Conservation (phyloP, 2,329 filamentous ascomycete genomes). For the Pestalotiopsis sp. region DNA sequence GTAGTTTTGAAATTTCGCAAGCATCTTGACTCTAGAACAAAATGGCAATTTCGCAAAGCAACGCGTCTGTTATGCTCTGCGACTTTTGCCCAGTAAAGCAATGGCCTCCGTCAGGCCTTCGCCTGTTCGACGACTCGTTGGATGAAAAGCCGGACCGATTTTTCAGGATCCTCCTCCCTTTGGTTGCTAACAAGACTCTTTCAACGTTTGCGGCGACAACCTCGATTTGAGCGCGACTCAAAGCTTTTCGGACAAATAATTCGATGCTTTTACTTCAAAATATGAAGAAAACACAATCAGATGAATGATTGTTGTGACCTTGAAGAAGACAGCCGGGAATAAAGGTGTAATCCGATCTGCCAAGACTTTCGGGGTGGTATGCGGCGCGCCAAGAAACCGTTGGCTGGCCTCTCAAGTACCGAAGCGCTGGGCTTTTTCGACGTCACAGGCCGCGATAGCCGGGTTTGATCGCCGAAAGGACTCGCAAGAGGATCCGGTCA, state of each 20-base stretch:
- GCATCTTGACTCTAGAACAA: background rate
- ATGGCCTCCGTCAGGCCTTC: background rate
- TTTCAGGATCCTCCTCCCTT: background rate
- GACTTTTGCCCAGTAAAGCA: background rate
- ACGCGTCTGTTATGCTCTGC: background rate
- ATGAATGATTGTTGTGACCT: background rate
- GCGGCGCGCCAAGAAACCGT: constrained; percentile 9
- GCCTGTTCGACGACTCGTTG: background rate
- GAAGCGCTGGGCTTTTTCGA: background rate
- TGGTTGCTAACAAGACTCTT: background rate
- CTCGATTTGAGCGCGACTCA: background rate
- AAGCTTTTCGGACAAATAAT: background rate
- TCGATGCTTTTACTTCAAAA: background rate
- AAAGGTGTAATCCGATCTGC: constrained; percentile 1
- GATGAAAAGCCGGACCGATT: background rate
- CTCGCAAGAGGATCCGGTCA: background rate
- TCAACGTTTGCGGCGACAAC: background rate
- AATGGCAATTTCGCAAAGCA: background rate
- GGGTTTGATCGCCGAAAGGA: background rate
- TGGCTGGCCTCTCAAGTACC: background rate
- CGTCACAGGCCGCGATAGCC: constrained; percentile 6
- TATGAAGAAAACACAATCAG: background rate
- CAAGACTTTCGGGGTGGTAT: constrained; percentile 3
- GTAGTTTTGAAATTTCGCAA: constrained; percentile 3
- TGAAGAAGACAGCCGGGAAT: background rate